Percentiles rank a stretch among this genome's conserved stretches.
Conservation (phyloP, 805 yeast species). For the Wickerhamomyces tratensis region DNA sequence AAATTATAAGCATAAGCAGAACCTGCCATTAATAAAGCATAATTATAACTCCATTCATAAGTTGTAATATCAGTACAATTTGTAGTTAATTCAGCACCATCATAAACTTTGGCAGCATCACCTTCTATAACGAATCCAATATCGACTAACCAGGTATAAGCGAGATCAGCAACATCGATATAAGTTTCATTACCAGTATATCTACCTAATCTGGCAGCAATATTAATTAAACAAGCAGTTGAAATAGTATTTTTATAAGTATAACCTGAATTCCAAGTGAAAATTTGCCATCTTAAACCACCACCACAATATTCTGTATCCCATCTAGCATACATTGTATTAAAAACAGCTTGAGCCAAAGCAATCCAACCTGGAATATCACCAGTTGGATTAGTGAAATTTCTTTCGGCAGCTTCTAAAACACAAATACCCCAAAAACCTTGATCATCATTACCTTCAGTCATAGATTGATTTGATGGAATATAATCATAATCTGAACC, state of each 20-base stretch:
- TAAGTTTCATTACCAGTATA: conserved; percentile 49
- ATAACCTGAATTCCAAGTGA: conserved; percentile 63
- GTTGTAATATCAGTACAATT: conserved; percentile 41
- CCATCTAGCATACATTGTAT: conserved; percentile 58
- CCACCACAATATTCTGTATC: conserved; percentile 47
- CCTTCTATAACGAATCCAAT: conserved; percentile 31
- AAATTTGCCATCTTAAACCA: conserved; percentile 67
- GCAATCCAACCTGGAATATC: conserved; percentile 47
- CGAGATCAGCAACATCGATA: conserved; percentile 40
- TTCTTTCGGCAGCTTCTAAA: conserved; percentile 55
- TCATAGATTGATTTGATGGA: conserved; percentile 53
- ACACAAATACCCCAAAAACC: conserved; percentile 66
- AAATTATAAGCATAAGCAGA: conserved; percentile 59
- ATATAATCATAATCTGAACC: conserved; percentile 45
- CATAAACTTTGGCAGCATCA: conserved; percentile 32
- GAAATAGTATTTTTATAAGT: conserved; percentile 56
- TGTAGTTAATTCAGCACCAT: conserved; percentile 45
- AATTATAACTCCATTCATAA: conserved; percentile 60
- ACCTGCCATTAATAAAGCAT: conserved; percentile 59
- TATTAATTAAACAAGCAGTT: conserved; percentile 51
- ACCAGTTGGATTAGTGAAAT: conserved; percentile 41
- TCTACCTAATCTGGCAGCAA: conserved; percentile 56
- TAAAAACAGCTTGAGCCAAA: conserved; percentile 52
- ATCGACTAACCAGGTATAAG: conserved; percentile 51
- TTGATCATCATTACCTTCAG: conserved; percentile 72